Conservation (phyloP, 2,329 filamentous ascomycete genomes). For the Cadophora sp. region DNA sequence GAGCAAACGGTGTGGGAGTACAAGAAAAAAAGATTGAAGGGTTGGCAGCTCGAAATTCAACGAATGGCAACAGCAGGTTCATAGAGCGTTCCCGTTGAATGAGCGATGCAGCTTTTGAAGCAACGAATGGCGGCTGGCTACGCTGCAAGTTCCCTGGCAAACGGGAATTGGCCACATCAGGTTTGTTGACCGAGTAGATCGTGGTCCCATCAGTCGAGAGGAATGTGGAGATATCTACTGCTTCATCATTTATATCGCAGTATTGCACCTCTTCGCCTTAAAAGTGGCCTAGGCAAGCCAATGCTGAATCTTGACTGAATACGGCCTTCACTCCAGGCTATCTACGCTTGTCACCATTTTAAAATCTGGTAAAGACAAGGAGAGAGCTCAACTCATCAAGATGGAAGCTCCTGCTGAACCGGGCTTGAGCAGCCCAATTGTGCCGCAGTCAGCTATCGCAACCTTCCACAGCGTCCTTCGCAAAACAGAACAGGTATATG, state of each 20-base stretch:
- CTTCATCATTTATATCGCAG: background rate
- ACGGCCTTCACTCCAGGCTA: background rate
- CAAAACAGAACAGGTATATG: conserved; percentile 11
- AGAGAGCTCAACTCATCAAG: background rate
- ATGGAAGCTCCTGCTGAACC: background rate
- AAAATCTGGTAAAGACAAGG: background rate
- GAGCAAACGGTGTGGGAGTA: background rate
- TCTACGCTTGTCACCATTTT: background rate
- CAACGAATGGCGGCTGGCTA: too few species aligned
- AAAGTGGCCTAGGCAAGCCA: background rate
- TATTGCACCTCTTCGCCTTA: background rate
- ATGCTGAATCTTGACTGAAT: background rate
- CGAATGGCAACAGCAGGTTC: too few species aligned
- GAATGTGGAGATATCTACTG: background rate
- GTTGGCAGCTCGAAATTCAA: background rate
- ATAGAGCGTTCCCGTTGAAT: too few species aligned
- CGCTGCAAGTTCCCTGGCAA: too few species aligned
- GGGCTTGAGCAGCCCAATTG: background rate
- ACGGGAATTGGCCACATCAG: too few species aligned
- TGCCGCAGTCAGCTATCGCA: background rate
- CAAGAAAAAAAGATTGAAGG: background rate
- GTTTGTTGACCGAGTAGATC: too few species aligned
- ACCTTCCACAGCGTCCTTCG: conserved; percentile 1
- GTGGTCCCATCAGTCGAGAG: too few species aligned
- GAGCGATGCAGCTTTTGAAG: too few species aligned